A percentile compares a stretch with the other conserved stretches of the same genome.
These are phyloP conservation scores for Yarrowia galli DNA, from an alignment of 1,139 yeast species.

Conservation along the genomic window DNA sequence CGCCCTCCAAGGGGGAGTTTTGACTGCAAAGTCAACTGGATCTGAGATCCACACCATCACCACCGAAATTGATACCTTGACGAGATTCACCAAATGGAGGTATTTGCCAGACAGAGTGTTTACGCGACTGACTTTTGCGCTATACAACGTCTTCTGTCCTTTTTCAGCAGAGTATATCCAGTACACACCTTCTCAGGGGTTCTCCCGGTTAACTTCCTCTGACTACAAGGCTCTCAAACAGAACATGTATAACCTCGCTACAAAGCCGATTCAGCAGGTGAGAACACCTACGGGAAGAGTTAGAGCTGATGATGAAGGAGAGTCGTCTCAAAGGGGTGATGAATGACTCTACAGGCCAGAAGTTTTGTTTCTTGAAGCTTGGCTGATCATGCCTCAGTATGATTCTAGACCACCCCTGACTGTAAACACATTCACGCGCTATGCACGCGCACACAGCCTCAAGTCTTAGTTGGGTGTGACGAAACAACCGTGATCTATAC, in stretches of 20 bases:
- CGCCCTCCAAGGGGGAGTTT: neutral
- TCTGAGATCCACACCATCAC: too few relatives aligned
- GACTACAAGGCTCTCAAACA: neutral
- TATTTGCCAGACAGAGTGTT: neutral
- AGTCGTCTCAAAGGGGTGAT: too few relatives aligned
- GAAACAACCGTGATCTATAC: too few relatives aligned
- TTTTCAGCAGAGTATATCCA: neutral
- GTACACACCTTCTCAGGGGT: neutral
- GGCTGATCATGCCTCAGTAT: too few relatives aligned
- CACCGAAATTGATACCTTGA: neutral
- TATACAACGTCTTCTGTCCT: neutral
- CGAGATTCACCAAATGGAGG: neutral
- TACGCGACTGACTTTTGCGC: neutral
- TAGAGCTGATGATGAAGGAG: too few relatives aligned
- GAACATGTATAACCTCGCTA: neutral
- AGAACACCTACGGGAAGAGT: too few relatives aligned
- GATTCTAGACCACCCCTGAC: too few relatives aligned
- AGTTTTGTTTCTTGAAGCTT: too few relatives aligned
- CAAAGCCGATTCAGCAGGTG: neutral
- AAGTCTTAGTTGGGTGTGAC: too few relatives aligned
- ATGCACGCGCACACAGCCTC: too few relatives aligned
- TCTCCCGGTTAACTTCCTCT: neutral
- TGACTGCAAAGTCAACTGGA: neutral
- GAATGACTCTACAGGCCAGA: too few relatives aligned
- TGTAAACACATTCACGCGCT: too few relatives aligned